Percentiles rank a stretch among this genome's conserved stretches.
These are phyloP conservation scores for Apophysomyces sp. DNA, from an alignment of 371 early-diverging fungal genomes.

Conservation along the genomic window DNA sequence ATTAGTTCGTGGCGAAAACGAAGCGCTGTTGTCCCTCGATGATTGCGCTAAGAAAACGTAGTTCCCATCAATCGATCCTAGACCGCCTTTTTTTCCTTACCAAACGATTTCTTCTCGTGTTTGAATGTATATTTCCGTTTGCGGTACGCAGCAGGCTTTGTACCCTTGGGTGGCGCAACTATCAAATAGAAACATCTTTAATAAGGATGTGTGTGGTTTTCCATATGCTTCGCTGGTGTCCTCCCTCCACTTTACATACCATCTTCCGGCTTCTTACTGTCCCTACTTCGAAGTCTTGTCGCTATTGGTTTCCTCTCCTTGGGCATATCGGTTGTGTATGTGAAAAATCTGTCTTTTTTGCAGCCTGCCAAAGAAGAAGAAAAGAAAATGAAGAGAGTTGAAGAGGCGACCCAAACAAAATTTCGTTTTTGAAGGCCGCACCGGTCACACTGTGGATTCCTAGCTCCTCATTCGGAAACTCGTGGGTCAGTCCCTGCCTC, in stretches of 20 bases:
- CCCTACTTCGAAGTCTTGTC: neutral
- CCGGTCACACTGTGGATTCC: neutral
- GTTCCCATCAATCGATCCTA: constrained; percentile 1
- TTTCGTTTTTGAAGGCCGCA: neutral
- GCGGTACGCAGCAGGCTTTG: neutral
- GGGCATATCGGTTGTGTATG: neutral
- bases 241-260: neutral
- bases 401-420: constrained; percentile 2
- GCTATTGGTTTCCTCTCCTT: constrained; percentile 2
- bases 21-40: neutral
- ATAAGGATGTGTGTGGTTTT: neutral
- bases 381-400: constrained; percentile 1
- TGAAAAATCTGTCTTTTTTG: neutral
- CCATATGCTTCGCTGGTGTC: neutral
- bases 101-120: neutral
- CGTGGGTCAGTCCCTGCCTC: neutral
- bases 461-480: neutral
- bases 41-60: neutral
- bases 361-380: neutral
- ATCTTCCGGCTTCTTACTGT: neutral
- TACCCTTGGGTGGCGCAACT: constrained; percentile 4
- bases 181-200: neutral
- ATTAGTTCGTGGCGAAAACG: constrained; percentile 10
- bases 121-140: neutral
- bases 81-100: neutral